Base-by-base conservation (phyloP, 768 basidiomycete species). In the Naganishia antarctica region DNA sequence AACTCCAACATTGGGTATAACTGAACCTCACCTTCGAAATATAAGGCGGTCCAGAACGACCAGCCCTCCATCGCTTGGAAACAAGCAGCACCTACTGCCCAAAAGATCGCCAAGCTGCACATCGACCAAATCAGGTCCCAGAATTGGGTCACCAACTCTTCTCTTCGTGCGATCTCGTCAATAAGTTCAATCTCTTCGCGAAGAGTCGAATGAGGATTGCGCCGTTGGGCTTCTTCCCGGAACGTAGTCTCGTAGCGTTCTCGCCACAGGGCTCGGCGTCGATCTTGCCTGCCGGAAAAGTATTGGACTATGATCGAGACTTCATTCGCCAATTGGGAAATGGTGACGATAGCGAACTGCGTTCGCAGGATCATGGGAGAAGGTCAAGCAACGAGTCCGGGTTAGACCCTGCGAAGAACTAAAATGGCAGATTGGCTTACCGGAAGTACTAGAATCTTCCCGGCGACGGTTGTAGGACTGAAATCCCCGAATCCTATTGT, bases 51-150 rank as follows among this genome's bases (percentile, higher is more conserved):
- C 13, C 77, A 74, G 40, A 68, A 73, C 0, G 70, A 28, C 78
- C 78, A 80, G 5, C 73, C 74, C 61, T 80, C 77, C 29, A 78
- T 73, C 2, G 59, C 53, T 25, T 62, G 65, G 49, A 78, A 80
- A 1, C 76, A 69, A 26, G 70, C 73, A 15, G 78, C 78, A 6
- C 78, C 78, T 13, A 69, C 50, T 9, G 74, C 31, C 78, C 78
- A 79, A 66, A 79, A 79, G 32, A 63, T 57, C 21, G 74, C 48
- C 25, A 79, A 73, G 3, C 69, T 67, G 12, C 71, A 12, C 0
- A 70, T 66, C 44, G 69, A 70, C 70, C 72, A 72, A 12, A 70
- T 28, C 11, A 79, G 69, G 46, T 77, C 78, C 48, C 69, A 73
- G 13, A 73, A 13, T 51, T 77, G 70, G 40, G 67, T 71, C 40